Evolutionary conservation across 2,329 filamentous ascomycete genomes (phyloP).

Genomic region (Fusarium robinianum): DNA sequence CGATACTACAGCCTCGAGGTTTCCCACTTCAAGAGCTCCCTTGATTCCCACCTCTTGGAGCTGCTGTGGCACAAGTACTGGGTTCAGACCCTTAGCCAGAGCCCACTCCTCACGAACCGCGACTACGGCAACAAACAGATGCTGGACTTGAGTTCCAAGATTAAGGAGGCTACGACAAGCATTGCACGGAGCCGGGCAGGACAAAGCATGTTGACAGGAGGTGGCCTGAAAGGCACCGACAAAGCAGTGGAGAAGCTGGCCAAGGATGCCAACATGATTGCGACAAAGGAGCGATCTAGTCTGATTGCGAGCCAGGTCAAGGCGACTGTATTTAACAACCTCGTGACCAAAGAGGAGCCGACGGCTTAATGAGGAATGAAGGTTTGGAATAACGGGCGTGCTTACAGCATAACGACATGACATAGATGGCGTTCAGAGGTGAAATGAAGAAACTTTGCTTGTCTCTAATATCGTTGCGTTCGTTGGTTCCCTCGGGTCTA

Average conservation of each 20-base stretch:
- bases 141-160: constrained; percentile 81
- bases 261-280: constrained; percentile 64
- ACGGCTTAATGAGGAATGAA: constrained; percentile 18
- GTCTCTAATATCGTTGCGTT: constrained; percentile 1
- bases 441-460: constrained; percentile 20
- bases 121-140: constrained; percentile 95
- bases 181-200: constrained; percentile 35
- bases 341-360: constrained; percentile 36
- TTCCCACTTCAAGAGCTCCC: constrained; percentile 90
- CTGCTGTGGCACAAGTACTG: constrained; percentile 99
- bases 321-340: constrained; percentile 61
- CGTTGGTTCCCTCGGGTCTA: background rate
- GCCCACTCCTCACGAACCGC: constrained; percentile 86
- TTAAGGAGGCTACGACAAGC: constrained; percentile 62
- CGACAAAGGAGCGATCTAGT: constrained; percentile 65
- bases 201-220: constrained; percentile 34
- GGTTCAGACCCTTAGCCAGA: constrained; percentile 94
- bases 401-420: constrained; percentile 27
- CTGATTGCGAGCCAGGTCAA: constrained; percentile 66
- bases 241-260: constrained; percentile 62
- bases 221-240: constrained; percentile 40
- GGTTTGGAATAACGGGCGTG: constrained; percentile 25
- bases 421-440: constrained; percentile 39
- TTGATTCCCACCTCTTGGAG: constrained; percentile 85
- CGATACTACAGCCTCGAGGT: constrained; percentile 92